Evolutionary conservation across 108 stramenopile genomes (phyloP), one percentile per base, ranked within the genome.

Genomic region (Fragilaria crotonensis): DNA sequence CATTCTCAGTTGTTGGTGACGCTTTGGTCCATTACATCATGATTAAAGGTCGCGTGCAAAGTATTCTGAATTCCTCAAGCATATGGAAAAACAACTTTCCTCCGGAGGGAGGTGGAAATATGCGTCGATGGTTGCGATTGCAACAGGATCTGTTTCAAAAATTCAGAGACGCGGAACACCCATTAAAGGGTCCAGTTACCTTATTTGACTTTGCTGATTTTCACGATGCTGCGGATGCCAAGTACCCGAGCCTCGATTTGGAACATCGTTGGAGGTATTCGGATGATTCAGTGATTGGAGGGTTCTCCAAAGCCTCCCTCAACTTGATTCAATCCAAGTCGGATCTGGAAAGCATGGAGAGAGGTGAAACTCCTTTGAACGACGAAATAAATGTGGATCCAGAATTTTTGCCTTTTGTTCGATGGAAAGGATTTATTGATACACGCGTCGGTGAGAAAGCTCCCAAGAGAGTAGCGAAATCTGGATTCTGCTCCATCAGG

Each of bases 231-330:
- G 66, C 68, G 18, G 90, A 91, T 68, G 74, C 87, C 7, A 62
- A 60, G 1, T 45, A 17, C 29, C 62, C 67, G n/a, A 54, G 60
- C 28, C 61, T 64, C 46, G 48, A 41, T 50, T 41, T 57, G 7
- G 54, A 66, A 11, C 49, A 57, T 60, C 59, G 64, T 49, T 92
- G 90, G 90, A 77, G 84, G 63, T 73, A 78, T 29, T 80, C 81
- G 17, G 87, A 92, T 59, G 90, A 92, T 64, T 72, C 77, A 0
- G 80, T 86, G 31, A 92, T 92, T 70, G 90, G 84, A 19, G 90
- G 90, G 7, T 88, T 61, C 54, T 79, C 78, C 14, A 36, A 54
- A 55, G 73, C 56, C 4, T 57, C 45, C 18, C 25, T 63, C 17
- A 32, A 52, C 45, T 45, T 68, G 30, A 33, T 72, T 5, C 57